Conservation (phyloP, 1,284 basidiomycete genomes). For the Trichosporon sp. region DNA sequence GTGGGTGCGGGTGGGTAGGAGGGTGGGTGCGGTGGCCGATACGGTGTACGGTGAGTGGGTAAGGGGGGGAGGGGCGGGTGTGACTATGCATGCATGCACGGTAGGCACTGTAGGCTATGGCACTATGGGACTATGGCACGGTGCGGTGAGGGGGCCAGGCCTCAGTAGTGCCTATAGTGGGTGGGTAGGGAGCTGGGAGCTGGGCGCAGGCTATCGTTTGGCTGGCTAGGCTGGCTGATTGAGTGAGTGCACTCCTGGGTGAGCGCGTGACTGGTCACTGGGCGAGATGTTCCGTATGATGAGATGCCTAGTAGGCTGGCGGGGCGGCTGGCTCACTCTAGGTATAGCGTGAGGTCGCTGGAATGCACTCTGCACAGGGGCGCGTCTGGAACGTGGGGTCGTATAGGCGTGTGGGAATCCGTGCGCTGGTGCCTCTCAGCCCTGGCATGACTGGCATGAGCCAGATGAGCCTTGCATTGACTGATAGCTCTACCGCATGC, state of each 20-base stretch:
- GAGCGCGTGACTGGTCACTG: background rate
- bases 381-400: background rate
- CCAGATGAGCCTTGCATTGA: too few relatives aligned
- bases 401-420: background rate
- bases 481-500: too few relatives aligned
- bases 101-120: too few relatives aligned
- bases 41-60: background rate
- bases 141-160: too few relatives aligned
- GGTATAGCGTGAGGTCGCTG: too few relatives aligned
- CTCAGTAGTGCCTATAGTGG: too few relatives aligned
- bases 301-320: background rate
- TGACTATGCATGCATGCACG: background rate
- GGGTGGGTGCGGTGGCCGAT: constrained; percentile 2
- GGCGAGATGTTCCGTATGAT: too few relatives aligned
- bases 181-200: background rate
- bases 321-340: background rate
- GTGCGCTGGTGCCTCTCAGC: background rate
- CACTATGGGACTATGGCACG: too few relatives aligned
- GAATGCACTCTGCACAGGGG: background rate
- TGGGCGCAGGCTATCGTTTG: too few relatives aligned
- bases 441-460: too few relatives aligned
- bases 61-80: too few relatives aligned
- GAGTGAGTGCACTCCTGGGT: background rate
- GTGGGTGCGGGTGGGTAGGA: background rate
- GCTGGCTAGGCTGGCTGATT: background rate